Evolutionary conservation across 2,329 filamentous ascomycete genomes (phyloP).

Genomic region (Stagonosporopsis cucurbitacearum): DNA sequence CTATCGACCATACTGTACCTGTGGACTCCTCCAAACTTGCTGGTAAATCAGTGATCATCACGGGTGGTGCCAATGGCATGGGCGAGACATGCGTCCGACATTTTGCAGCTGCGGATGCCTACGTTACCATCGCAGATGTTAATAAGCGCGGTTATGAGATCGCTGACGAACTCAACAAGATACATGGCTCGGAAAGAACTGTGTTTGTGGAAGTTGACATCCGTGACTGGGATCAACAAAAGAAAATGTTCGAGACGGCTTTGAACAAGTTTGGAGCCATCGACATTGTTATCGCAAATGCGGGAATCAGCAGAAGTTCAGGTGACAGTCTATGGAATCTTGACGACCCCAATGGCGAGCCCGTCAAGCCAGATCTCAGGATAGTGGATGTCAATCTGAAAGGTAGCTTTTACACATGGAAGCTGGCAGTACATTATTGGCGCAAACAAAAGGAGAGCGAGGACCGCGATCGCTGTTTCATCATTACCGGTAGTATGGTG

Average conservation of each 20-base stretch:
- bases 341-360: conserved; percentile 23
- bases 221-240: conserved; percentile 28
- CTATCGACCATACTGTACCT: conserved; percentile 44
- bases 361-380: conserved; percentile 23
- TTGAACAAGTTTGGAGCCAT: conserved; percentile 43
- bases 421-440: conserved; percentile 29
- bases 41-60: conserved; percentile 58
- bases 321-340: conserved; percentile 61
- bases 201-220: conserved; percentile 27
- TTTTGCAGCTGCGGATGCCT: conserved; percentile 41
- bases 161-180: conserved; percentile 38
- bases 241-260: conserved; percentile 22
- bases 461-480: conserved; percentile 26
- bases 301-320: conserved; percentile 23
- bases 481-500: conserved; percentile 27
- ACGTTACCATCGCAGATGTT: conserved; percentile 47
- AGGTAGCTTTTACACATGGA: conserved; percentile 28
- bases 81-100: conserved; percentile 43
- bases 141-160: conserved; percentile 34
- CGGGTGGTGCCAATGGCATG: conserved; percentile 54
- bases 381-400: conserved; percentile 26
- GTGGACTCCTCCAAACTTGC: conserved; percentile 49
- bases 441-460: conserved; percentile 25
- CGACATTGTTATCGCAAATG: conserved; percentile 31
- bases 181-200: conserved; percentile 25